Evolutionary conservation across 768 basidiomycete species (phyloP).

Genomic region (Xerocomellus dryophilus): DNA sequence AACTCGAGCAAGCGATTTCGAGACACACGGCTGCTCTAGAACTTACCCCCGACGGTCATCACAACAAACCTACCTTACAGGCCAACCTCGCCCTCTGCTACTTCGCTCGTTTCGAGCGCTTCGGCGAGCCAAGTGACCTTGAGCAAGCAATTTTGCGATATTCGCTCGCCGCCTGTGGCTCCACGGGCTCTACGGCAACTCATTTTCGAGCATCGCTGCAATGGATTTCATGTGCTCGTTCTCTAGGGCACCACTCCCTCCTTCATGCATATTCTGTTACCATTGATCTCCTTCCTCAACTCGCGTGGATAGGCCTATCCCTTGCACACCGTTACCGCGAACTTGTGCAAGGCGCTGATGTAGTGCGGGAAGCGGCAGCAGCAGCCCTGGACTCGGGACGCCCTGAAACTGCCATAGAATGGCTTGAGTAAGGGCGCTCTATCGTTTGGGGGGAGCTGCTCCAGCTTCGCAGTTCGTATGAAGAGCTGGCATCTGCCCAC

Average conservation of each 20-base stretch:
- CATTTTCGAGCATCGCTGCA: conserved; percentile 2
- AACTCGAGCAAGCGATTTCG: no score
- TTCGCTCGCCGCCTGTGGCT: not conserved
- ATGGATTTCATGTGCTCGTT: conserved; percentile 5
- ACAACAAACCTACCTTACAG: no score
- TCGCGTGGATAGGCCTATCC: conserved; percentile 15
- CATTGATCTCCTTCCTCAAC: conserved; percentile 19
- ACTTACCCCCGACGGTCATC: no score
- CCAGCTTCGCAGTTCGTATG: conserved; percentile 8
- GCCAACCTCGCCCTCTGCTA: no score
- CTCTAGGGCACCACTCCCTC: conserved; percentile 4
- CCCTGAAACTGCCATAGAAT: conserved; percentile 7
- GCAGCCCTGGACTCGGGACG: conserved; percentile 14
- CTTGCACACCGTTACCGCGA: conserved; percentile 14
- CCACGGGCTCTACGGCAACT: not conserved
- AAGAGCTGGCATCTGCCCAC: not conserved
- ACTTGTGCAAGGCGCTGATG: conserved; percentile 6
- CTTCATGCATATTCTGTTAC: conserved; percentile 17
- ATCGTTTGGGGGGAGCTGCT: no score
- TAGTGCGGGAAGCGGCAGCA: conserved; percentile 23
- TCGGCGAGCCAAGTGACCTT: not conserved
- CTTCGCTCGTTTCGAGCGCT: no score
- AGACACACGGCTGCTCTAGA: no score
- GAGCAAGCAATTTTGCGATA: not conserved
- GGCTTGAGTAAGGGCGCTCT: conserved; percentile 18